phyloP scores from a whole-genome alignment of 2,329 filamentous ascomycete species.

The Amylocarpus encephaloides region DNA sequence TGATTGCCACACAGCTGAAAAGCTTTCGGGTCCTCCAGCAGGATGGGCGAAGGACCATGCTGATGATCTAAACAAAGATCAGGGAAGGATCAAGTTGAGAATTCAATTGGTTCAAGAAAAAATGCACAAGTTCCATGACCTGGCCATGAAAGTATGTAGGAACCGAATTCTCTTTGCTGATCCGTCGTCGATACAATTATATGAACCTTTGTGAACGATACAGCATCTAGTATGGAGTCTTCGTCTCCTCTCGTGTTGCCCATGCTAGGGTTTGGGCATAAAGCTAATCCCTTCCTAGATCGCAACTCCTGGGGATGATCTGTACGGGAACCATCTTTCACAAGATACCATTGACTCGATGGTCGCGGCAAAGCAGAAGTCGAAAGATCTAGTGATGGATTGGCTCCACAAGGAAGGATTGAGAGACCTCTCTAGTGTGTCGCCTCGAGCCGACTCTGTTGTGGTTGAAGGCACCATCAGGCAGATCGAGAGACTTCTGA shows the following conservation, averaged over 20 bases:
- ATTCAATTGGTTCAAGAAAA: conserved; percentile 27
- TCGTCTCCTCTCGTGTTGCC: neutral
- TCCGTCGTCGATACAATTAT: too few species aligned
- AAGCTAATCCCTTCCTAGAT: conserved; percentile 20
- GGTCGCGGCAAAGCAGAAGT: conserved; percentile 46
- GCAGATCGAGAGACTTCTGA: conserved; percentile 46
- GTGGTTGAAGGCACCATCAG: conserved; percentile 42
- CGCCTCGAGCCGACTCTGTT: conserved; percentile 47
- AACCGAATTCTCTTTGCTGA: too few species aligned
- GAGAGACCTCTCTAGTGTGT: conserved; percentile 38
- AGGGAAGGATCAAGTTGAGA: conserved; percentile 20
- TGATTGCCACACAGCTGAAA: conserved; percentile 23
- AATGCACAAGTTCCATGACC: conserved; percentile 28
- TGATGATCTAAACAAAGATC: conserved; percentile 22
- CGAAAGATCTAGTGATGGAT: conserved; percentile 46
- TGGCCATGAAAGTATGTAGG: conserved; percentile 25
- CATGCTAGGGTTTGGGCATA: neutral
- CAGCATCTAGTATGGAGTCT: neutral
- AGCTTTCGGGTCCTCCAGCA: conserved; percentile 19
- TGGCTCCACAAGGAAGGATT: conserved; percentile 49
- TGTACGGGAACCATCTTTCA: conserved; percentile 49
- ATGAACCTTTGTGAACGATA: neutral
- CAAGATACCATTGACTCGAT: conserved; percentile 46
- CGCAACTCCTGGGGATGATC: conserved; percentile 40
- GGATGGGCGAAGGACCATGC: conserved; percentile 24